A percentile compares a stretch with the other conserved stretches of the same genome.
Conservation (phyloP, 2,329 filamentous ascomycete species). For the Zymoseptoria tritici region DNA sequence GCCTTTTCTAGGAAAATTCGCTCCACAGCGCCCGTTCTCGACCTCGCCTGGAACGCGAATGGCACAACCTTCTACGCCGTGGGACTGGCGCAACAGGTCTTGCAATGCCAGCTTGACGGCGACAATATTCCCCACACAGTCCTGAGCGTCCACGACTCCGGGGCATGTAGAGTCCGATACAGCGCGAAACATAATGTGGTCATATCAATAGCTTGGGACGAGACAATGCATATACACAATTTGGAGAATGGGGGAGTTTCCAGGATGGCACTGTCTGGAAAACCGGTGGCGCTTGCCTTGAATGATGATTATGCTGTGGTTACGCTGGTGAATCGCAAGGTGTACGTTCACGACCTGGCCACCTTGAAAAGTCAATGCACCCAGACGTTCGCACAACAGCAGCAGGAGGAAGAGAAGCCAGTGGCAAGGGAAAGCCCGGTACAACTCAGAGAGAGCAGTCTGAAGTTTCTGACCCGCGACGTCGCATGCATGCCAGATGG, state of each 20-base stretch:
- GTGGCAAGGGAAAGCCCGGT: slow-evolving; percentile 53
- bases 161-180: slow-evolving; percentile 79
- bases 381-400: slow-evolving; percentile 30
- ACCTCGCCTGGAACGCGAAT: slow-evolving; percentile 80
- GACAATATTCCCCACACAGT: slow-evolving; percentile 52
- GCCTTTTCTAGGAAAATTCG: slow-evolving; percentile 30
- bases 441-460: slow-evolving; percentile 82
- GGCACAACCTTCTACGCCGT: slow-evolving; percentile 77
- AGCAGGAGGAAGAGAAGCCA: slow-evolving; percentile 18
- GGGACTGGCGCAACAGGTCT: slow-evolving; percentile 80
- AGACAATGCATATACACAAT: slow-evolving; percentile 77
- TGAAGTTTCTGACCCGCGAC: slow-evolving; percentile 92
- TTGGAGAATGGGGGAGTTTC: slow-evolving; percentile 30
- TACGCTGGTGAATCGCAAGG: slow-evolving; percentile 87
- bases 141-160: slow-evolving; percentile 64
- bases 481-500: slow-evolving; percentile 96
- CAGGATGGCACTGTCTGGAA: slow-evolving; percentile 64
- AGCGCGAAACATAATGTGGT: slow-evolving; percentile 68
- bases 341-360: slow-evolving; percentile 87
- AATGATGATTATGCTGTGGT: slow-evolving; percentile 82
- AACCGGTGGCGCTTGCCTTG: slow-evolving; percentile 77
- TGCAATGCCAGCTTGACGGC: slow-evolving; percentile 64
- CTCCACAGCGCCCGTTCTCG: slow-evolving; percentile 76
- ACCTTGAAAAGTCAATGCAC: slow-evolving; percentile 53
- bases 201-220: slow-evolving; percentile 89